phyloP scores from a whole-genome alignment of 306 rosid species.

The Pterocarpus macrocarpus region DNA sequence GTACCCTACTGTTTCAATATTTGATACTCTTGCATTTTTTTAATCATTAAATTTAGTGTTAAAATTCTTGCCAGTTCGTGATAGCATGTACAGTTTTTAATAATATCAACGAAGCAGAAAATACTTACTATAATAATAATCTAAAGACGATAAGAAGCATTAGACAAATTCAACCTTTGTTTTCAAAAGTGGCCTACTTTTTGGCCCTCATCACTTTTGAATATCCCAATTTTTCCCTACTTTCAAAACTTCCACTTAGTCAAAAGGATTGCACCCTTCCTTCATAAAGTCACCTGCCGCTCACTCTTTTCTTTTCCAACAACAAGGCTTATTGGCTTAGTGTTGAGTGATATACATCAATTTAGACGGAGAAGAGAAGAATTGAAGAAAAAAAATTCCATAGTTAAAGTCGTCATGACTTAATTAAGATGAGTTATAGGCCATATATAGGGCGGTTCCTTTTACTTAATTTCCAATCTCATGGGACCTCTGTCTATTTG shows the following conservation, averaged over 20 bases:
- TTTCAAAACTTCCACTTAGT: slow-evolving; percentile 4
- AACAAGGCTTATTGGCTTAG: background rate
- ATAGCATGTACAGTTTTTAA: background rate
- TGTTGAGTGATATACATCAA: slow-evolving; percentile 15
- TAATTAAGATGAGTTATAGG: too few species aligned
- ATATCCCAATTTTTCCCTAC: slow-evolving; percentile 43
- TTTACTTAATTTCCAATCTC: slow-evolving; percentile 37
- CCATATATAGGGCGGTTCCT: slow-evolving; percentile 9
- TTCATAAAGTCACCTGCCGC: background rate
- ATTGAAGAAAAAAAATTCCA: slow-evolving; percentile 31
- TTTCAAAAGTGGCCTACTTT: slow-evolving; percentile 44
- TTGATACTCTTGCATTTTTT: background rate
- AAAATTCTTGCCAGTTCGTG: background rate
- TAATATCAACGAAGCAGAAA: too few species aligned
- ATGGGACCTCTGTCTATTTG: slow-evolving; percentile 35
- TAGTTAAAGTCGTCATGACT: background rate
- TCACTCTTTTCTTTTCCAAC: background rate
- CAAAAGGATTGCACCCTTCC: background rate
- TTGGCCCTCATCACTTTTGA: slow-evolving; percentile 40
- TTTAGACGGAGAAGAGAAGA: background rate
- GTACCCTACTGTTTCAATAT: background rate
- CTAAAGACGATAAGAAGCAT: background rate
- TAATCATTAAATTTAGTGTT: background rate
- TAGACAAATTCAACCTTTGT: slow-evolving; percentile 7
- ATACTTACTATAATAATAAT: background rate